Conservation (phyloP, 2,329 filamentous ascomycete genomes). For the Penicillium sp. region DNA sequence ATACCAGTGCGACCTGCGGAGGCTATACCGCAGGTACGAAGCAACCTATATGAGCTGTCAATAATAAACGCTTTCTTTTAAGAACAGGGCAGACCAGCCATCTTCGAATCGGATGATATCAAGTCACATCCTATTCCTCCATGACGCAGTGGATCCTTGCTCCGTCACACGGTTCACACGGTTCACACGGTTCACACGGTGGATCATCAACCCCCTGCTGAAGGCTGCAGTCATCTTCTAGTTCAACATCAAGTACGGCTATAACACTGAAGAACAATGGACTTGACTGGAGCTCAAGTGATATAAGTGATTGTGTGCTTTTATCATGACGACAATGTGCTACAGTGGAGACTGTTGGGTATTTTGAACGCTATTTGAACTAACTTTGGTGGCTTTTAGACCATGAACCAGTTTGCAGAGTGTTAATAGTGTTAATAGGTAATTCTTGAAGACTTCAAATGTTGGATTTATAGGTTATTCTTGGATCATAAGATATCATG, state of each 20-base stretch:
- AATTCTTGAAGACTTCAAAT: background rate
- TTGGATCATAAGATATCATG: background rate
- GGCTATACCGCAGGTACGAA: conserved; percentile 7
- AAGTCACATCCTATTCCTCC: conserved; percentile 6
- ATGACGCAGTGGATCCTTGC: conserved; percentile 2
- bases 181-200: conserved; percentile 8
- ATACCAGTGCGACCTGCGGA: conserved; percentile 2
- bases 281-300: background rate
- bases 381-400: background rate
- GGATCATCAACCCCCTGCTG: conserved; percentile 2
- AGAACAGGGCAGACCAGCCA: background rate
- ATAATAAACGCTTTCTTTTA: background rate
- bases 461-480: background rate
- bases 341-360: background rate
- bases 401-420: background rate
- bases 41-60: conserved; percentile 3
- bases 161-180: conserved; percentile 7
- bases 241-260: conserved; percentile 1
- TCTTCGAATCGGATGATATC: conserved; percentile 13
- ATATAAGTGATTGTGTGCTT: background rate
- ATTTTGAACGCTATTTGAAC: background rate
- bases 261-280: background rate
- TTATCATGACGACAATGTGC: background rate
- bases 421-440: background rate
- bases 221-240: conserved; percentile 8